These are phyloP conservation scores for Leucaena leucocephala DNA, from an alignment of 306 rosid species.

Conservation along the genomic window DNA sequence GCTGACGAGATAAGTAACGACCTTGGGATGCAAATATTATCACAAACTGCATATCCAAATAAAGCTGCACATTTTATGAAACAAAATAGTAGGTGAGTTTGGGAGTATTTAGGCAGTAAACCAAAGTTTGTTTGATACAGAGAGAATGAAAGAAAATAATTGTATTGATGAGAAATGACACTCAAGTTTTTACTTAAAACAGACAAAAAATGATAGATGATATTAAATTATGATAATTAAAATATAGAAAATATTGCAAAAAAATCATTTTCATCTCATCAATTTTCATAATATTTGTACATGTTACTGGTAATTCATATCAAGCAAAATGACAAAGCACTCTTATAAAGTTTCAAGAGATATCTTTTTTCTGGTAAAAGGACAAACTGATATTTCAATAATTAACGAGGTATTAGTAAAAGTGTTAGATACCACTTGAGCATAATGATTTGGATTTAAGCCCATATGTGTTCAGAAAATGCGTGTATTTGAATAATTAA, in stretches of 20 bases:
- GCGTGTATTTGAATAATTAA: no score
- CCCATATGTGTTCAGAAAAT: no score
- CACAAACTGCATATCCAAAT: constrained; percentile 96
- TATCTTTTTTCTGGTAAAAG: no score
- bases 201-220: neutral
- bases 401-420: neutral
- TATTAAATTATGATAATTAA: neutral
- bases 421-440: neutral
- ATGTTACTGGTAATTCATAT: neutral
- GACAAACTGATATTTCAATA: no score
- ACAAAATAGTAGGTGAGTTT: neutral
- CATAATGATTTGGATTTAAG: neutral
- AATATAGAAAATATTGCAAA: neutral
- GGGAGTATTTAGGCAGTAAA: neutral
- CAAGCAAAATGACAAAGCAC: neutral
- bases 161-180: neutral
- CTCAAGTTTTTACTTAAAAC: neutral
- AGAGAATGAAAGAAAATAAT: neutral
- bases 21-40: constrained; percentile 88
- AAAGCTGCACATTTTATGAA: constrained; percentile 57
- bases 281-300: neutral
- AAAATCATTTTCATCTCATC: neutral
- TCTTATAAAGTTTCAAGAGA: neutral
- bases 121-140: neutral
- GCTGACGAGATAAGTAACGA: constrained; percentile 78